Percentiles rank a stretch among this genome's conserved stretches.
These are phyloP conservation scores for Solanum megistacrolobum DNA, from an alignment of 257 asterid genomes.

Conservation along the genomic window DNA sequence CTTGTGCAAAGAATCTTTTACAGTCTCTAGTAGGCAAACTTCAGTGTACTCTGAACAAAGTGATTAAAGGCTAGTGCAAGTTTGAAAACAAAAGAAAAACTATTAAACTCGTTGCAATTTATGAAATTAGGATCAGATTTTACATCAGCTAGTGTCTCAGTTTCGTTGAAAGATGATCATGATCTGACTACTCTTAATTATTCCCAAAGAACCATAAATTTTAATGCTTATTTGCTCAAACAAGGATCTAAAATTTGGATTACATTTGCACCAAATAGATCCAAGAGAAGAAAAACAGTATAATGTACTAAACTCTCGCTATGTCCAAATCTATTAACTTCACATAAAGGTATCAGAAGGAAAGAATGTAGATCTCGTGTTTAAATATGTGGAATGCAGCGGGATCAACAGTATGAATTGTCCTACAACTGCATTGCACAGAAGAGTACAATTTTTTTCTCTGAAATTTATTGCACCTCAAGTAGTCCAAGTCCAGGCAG, in stretches of 20 bases:
- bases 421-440: background rate
- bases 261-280: background rate
- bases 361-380: background rate
- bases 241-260: background rate
- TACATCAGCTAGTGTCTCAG: background rate
- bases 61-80: background rate
- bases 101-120: background rate
- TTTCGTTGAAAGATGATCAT: background rate
- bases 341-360: background rate
- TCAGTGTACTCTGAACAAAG: background rate
- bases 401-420: background rate
- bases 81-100: background rate
- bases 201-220: background rate
- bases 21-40: background rate
- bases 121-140: background rate
- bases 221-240: background rate
- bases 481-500: constrained; percentile 11
- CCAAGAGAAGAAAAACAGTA: background rate
- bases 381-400: background rate
- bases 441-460: background rate
- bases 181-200: background rate
- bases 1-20: background rate
- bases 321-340: background rate
- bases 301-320: background rate
- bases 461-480: background rate